Conservation (phyloP, 2,329 filamentous ascomycete genomes). For the Ophiostoma tasmaniense region DNA sequence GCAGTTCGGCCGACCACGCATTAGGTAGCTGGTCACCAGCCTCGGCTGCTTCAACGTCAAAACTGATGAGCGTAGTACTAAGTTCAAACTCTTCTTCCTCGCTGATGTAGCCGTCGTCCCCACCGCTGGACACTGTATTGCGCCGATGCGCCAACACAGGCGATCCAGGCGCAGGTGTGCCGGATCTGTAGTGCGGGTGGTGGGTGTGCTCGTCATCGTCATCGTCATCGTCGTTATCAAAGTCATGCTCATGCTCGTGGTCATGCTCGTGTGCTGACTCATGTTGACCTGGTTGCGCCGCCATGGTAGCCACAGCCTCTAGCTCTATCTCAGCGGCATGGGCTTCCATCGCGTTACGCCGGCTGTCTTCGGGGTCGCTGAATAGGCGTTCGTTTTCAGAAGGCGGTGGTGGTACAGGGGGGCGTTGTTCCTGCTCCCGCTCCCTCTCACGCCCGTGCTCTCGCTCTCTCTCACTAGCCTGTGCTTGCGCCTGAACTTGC, state of each 20-base stretch:
- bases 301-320: background rate
- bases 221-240: background rate
- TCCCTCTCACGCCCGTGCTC: background rate
- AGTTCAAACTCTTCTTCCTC: conserved; percentile 45
- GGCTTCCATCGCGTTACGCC: conserved; percentile 9
- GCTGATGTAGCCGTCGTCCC: conserved; percentile 45
- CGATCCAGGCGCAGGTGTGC: conserved; percentile 6
- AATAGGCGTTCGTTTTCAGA: conserved; percentile 10
- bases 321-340: conserved; percentile 1
- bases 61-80: conserved; percentile 50
- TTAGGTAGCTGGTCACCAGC: conserved; percentile 42
- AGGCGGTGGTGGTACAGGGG: conserved; percentile 11
- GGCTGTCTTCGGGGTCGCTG: conserved; percentile 3
- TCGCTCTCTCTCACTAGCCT: background rate
- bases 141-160: conserved; percentile 19
- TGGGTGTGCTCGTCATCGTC: background rate
- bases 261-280: background rate
- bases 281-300: too few relatives aligned
- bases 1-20: conserved; percentile 51
- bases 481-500: background rate
- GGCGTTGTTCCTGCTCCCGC: background rate
- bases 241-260: background rate
- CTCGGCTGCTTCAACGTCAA: conserved; percentile 52
- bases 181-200: background rate
- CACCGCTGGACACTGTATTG: conserved; percentile 35